A percentile compares a stretch with the other conserved stretches of the same genome.
Conservation (phyloP, 2,329 filamentous ascomycete genomes). For the Dactylellina leptospora region DNA sequence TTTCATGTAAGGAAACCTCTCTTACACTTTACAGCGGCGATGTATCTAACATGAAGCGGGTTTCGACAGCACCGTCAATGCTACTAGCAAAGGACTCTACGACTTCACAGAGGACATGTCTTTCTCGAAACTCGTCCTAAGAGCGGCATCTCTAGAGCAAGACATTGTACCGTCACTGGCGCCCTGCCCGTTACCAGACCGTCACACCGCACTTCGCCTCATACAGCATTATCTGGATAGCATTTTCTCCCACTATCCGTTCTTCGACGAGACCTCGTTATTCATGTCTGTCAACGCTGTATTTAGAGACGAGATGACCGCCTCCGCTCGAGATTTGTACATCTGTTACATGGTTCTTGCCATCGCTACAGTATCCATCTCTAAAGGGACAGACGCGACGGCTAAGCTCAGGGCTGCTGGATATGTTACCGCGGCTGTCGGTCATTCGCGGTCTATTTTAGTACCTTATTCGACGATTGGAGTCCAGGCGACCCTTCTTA, state of each 20-base stretch:
- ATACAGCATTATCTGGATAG: slow-evolving; percentile 86
- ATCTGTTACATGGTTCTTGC: slow-evolving; percentile 88
- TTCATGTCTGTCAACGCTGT: slow-evolving; percentile 81
- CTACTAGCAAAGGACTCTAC: slow-evolving; percentile 92
- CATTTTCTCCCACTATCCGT: slow-evolving; percentile 80
- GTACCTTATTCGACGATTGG: slow-evolving; percentile 84
- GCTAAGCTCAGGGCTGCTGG: slow-evolving; percentile 66
- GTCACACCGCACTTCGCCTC: slow-evolving; percentile 73
- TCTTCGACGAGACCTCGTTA: slow-evolving; percentile 81
- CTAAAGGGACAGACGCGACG: slow-evolving; percentile 56
- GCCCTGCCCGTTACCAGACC: slow-evolving; percentile 69
- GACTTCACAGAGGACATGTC: slow-evolving; percentile 88
- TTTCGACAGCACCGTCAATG: slow-evolving; percentile 79
- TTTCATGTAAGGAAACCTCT: slow-evolving; percentile 21
- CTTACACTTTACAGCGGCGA: background rate
- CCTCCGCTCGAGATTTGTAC: slow-evolving; percentile 78
- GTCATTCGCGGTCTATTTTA: slow-evolving; percentile 81
- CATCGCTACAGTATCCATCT: slow-evolving; percentile 67
- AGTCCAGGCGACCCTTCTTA: slow-evolving; percentile 84
- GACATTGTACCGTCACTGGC: slow-evolving; percentile 50
- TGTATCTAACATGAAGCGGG: slow-evolving; percentile 42
- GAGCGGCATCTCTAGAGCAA: slow-evolving; percentile 71
- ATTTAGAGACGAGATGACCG: slow-evolving; percentile 73
- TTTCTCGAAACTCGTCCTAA: slow-evolving; percentile 85
- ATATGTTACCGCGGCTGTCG: slow-evolving; percentile 73